A percentile compares a stretch with the other conserved stretches of the same genome.
phyloP scores from a whole-genome alignment of 495 filamentous ascomycete species.

The Penicillium argentinense region DNA sequence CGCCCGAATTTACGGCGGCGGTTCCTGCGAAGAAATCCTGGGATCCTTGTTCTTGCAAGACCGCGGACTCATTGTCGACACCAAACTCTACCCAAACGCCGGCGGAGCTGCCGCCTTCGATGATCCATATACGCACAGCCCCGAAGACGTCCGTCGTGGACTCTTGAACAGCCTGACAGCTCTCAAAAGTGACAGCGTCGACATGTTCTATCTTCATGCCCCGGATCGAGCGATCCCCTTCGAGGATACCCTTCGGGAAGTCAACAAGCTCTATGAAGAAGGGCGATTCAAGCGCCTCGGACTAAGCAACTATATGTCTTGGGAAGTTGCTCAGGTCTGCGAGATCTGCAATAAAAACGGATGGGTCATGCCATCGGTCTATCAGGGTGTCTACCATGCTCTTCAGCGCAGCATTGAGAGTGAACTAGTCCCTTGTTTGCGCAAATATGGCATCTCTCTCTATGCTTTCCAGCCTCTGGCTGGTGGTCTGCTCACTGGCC shows the following conservation, averaged over 20 bases:
- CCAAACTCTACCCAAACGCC: slow-evolving; percentile 48
- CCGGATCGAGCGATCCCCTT: slow-evolving; percentile 44
- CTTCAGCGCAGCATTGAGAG: slow-evolving; percentile 40
- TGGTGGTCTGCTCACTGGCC: slow-evolving; percentile 45
- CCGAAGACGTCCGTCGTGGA: slow-evolving; percentile 36
- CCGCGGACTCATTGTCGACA: slow-evolving; percentile 56
- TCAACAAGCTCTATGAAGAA: slow-evolving; percentile 36
- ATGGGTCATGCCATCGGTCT: slow-evolving; percentile 46
- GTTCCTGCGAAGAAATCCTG: slow-evolving; percentile 51
- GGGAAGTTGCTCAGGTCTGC: slow-evolving; percentile 44
- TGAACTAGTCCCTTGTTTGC: slow-evolving; percentile 44
- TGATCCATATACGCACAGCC: slow-evolving; percentile 23
- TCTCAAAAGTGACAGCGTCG: slow-evolving; percentile 25
- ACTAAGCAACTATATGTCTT: slow-evolving; percentile 44
- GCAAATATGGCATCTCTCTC: slow-evolving; percentile 44
- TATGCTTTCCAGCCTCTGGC: slow-evolving; percentile 52
- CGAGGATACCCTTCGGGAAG: slow-evolving; percentile 39
- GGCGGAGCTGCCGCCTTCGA: not conserved
- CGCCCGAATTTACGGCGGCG: slow-evolving; percentile 51
- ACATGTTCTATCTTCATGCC: slow-evolving; percentile 47
- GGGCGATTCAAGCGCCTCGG: slow-evolving; percentile 45
- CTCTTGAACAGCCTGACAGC: slow-evolving; percentile 43
- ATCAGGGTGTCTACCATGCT: slow-evolving; percentile 51
- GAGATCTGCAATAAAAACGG: slow-evolving; percentile 40
- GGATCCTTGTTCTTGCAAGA: slow-evolving; percentile 50